Evolutionary conservation across 345 rosid genomes (phyloP).

Genomic region (Eucalyptus lansdowneana): DNA sequence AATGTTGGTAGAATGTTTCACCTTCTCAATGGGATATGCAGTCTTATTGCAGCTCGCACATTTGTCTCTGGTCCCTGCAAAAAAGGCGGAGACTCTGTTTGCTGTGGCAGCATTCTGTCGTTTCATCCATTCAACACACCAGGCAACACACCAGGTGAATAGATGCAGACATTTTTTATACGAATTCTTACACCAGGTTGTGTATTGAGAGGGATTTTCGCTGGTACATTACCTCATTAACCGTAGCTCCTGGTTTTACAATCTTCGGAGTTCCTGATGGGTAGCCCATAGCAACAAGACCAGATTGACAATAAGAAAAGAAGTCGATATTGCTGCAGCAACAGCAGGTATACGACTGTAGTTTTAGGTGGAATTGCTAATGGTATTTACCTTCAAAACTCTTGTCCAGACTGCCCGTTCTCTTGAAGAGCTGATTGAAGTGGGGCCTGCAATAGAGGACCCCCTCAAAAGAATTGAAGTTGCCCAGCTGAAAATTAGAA

Average conservation of each 20-base stretch:
- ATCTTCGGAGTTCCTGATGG: conserved; percentile 47
- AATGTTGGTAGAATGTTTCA: background rate
- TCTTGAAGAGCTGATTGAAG: conserved; percentile 55
- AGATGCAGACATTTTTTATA: background rate
- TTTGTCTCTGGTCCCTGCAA: conserved; percentile 49
- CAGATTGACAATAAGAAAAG: background rate
- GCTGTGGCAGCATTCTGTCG: conserved; percentile 2
- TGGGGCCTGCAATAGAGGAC: conserved; percentile 66
- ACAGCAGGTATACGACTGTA: background rate
- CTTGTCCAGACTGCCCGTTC: conserved; percentile 54
- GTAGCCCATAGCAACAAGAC: background rate
- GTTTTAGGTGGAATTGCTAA: background rate
- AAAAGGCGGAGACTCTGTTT: conserved; percentile 22
- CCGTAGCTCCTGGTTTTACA: conserved; percentile 23
- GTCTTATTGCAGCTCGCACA: conserved; percentile 37
- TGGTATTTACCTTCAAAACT: conserved; percentile 41
- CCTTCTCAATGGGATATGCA: conserved; percentile 55
- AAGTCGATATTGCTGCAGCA: background rate
- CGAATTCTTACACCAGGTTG: background rate
- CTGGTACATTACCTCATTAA: conserved; percentile 23
- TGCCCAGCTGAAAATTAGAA: conserved; percentile 30
- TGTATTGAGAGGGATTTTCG: background rate
- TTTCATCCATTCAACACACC: background rate
- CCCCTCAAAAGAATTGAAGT: conserved; percentile 52
- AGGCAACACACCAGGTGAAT: background rate